A percentile compares a stretch with the other conserved stretches of the same genome.
Evolutionary conservation across 2,329 filamentous ascomycete genomes (phyloP).

Genomic region (Albophoma yamanashiensis): DNA sequence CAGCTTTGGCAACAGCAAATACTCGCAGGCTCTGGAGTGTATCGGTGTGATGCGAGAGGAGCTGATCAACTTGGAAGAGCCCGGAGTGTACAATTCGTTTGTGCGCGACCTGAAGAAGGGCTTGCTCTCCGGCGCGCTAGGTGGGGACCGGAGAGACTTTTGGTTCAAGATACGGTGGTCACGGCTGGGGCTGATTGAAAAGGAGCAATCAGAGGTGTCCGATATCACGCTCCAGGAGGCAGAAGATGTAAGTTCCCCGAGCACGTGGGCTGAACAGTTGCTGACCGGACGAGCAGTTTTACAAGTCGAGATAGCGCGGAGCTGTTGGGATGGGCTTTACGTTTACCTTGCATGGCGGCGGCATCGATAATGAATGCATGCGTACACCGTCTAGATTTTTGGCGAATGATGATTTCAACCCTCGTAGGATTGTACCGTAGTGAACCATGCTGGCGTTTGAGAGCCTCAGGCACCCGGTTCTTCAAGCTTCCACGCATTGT

Average conservation of each 20-base stretch:
- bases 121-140: constrained; percentile 57
- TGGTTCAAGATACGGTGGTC: constrained; percentile 64
- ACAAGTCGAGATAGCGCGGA: constrained; percentile 19
- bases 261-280: not conserved
- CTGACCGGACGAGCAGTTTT: constrained; percentile 22
- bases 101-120: constrained; percentile 60
- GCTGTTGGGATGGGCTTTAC: not conserved
- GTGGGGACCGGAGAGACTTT: constrained; percentile 70
- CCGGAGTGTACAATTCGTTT: constrained; percentile 66
- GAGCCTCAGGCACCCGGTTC: not conserved
- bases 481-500: not conserved
- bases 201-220: constrained; percentile 49
- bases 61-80: constrained; percentile 64
- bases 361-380: not conserved
- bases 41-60: constrained; percentile 70
- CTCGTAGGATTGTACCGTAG: not conserved
- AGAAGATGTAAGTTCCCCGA: constrained; percentile 36
- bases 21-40: constrained; percentile 64
- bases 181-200: constrained; percentile 63
- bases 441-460: not conserved
- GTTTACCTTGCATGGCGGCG: not conserved
- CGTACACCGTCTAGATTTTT: not conserved
- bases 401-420: not conserved
- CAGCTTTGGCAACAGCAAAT: constrained; percentile 66
- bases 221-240: constrained; percentile 61